phyloP scores from a whole-genome alignment of 805 yeast genomes.

The Monosporozyma aerobia region DNA sequence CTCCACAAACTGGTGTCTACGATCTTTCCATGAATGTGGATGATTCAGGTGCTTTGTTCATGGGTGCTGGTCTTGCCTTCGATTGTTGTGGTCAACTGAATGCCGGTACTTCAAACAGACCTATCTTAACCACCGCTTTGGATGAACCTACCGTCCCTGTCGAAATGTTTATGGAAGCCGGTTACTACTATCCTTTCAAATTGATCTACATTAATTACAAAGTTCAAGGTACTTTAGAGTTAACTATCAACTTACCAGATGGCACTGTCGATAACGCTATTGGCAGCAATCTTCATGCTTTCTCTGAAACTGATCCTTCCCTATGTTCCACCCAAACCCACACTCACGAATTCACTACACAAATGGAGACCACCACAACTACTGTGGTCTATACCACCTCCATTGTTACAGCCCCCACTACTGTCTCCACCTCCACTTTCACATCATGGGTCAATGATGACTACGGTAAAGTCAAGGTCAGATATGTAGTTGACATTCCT shows the following conservation, averaged over 20 bases:
- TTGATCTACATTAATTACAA: constrained; percentile 12
- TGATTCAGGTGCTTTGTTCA: too few relatives aligned
- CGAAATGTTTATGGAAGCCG: constrained; percentile 9
- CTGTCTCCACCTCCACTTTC: background rate
- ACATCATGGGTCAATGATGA: background rate
- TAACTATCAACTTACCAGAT: constrained; percentile 10
- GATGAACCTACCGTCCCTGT: too few relatives aligned
- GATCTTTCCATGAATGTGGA: constrained; percentile 5
- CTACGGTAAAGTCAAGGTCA: background rate
- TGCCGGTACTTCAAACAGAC: too few relatives aligned
- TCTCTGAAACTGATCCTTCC: background rate
- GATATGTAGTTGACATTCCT: background rate
- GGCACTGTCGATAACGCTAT: constrained; percentile 6
- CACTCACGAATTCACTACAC: background rate
- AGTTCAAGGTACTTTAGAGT: constrained; percentile 4
- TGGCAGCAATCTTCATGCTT: constrained; percentile 5
- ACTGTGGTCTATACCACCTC: background rate
- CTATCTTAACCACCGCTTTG: too few relatives aligned
- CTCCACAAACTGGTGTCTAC: constrained; percentile 26
- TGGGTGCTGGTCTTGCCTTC: too few relatives aligned
- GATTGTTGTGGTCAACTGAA: too few relatives aligned
- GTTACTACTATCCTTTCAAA: constrained; percentile 20
- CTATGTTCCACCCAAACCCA: background rate
- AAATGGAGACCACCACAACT: background rate
- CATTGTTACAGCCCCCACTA: background rate